Evolutionary conservation across 805 yeast genomes (phyloP), one percentile per base, ranked within the genome.

Genomic region (Ogataea siamensis): DNA sequence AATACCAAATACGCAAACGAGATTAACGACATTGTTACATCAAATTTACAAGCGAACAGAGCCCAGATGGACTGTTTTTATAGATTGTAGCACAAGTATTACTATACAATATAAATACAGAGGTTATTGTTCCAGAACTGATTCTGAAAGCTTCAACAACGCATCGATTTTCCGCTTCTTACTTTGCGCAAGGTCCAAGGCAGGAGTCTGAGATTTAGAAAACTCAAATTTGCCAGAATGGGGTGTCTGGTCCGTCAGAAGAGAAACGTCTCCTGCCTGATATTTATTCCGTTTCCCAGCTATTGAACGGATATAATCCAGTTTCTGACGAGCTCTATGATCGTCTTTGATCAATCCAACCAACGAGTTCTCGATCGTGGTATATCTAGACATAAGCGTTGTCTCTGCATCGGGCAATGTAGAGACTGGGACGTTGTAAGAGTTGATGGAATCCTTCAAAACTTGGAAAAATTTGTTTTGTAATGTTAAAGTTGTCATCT

Each of bases 51-150:
- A 13, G 32, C 36, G 5, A 58, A 57, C 26, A 48, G 54, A 26
- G 47, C 58, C 1, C 59, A 55, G 30, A 48, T 58, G 43, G 55
- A 50, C 10, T 54, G 61, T 39, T 53, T 56, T 35, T 49, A 43
- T 28, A 39, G 43, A 13, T 26, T 23, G 23, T 37, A 32, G 27
- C 21, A 26, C 28, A 28, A 32, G 20, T 15, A 25, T 33, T 40
- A 37, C 27, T 40, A 37, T 37, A 44, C 45, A 40, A 17, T 34
- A 14, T 37, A 26, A 21, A 31, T 28, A 39, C 14, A 28, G 16
- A 8, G n/a, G 14, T 29, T 37, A 39, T 10, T 43, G 40, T 19
- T 49, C 38, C 17, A 58, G 33, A 19, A 58, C 37, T 10, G 51
- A 51, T 27, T 53, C 59, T 11, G 61, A 53, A n/a, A 58, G 41